Conservation (phyloP, 106 monocot species). For the Dioscorea alata region DNA sequence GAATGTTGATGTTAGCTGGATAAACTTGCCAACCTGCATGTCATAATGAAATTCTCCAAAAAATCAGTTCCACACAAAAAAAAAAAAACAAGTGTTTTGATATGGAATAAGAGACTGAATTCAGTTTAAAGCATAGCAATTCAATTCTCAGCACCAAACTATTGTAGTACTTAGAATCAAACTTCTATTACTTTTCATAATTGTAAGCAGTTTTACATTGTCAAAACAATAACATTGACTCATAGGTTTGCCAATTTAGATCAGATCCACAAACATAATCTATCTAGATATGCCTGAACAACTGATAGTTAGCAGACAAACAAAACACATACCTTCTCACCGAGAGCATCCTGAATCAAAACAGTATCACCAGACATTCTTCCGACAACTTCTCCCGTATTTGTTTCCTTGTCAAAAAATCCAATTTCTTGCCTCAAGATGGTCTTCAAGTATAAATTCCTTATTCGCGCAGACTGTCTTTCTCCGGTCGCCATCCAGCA, state of each 20-base stretch:
- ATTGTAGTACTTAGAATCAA: too few species aligned
- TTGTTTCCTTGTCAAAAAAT: conserved; percentile 70
- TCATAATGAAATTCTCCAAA: not conserved
- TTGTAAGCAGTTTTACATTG: too few species aligned
- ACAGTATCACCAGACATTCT: conserved; percentile 71
- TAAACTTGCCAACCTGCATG: conserved; percentile 44
- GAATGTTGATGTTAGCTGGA: conserved; percentile 41
- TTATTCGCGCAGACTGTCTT: conserved; percentile 56
- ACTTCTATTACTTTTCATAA: too few species aligned
- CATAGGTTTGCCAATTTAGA: too few species aligned
- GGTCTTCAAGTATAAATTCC: conserved; percentile 63
- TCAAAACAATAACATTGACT: too few species aligned
- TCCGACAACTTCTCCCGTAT: conserved; percentile 57
- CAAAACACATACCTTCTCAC: conserved; percentile 45
- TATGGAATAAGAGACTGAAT: too few species aligned
- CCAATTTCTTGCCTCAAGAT: conserved; percentile 67
- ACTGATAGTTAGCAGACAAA: not conserved
- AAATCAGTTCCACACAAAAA: not conserved
- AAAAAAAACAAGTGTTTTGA: not conserved
- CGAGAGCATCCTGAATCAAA: conserved; percentile 73
- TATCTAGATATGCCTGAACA: too few species aligned
- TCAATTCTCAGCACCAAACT: too few species aligned
- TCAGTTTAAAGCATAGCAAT: too few species aligned
- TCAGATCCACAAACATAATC: too few species aligned
- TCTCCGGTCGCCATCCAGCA: conserved; percentile 77